Evolutionary conservation across 495 filamentous ascomycete genomes (phyloP).

Genomic region (Neurospora tetrasperma): DNA sequence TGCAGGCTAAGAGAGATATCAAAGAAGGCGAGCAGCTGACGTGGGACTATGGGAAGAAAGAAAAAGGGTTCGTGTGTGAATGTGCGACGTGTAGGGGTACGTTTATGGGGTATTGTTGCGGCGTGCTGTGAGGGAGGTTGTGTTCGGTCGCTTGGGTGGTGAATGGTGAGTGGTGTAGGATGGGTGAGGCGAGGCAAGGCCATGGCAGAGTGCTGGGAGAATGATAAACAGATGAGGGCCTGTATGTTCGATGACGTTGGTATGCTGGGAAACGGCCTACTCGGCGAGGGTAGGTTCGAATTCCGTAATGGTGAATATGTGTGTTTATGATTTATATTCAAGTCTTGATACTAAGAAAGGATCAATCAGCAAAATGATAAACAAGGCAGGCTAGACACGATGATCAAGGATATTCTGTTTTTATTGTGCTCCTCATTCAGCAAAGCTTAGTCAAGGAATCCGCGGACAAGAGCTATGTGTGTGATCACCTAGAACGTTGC

Average conservation of each 20-base stretch:
- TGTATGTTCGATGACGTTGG: background rate
- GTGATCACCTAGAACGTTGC: constrained; percentile 13
- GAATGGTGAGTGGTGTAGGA: background rate
- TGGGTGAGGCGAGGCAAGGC: background rate
- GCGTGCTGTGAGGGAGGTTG: constrained; percentile 5
- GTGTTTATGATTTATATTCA: background rate
- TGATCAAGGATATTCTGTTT: background rate
- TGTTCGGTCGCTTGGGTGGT: background rate
- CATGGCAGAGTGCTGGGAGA: too few relatives aligned
- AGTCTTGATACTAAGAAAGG: background rate
- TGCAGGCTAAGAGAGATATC: constrained; percentile 19
- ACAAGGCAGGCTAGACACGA: background rate
- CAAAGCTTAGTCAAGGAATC: background rate
- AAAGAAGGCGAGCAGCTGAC: constrained; percentile 21
- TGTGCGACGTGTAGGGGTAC: constrained; percentile 12
- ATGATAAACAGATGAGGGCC: background rate
- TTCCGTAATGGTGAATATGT: background rate
- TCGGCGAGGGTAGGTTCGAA: background rate
- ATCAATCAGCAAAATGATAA: background rate
- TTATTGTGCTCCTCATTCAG: background rate
- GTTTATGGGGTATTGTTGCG: constrained; percentile 1
- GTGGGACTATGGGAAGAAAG: constrained; percentile 17
- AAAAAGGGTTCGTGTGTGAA: constrained; percentile 14
- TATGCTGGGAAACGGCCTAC: background rate
- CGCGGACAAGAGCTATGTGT: background rate